phyloP scores from a whole-genome alignment of 2,329 filamentous ascomycete species.

The Phyllosticta ampelicida region DNA sequence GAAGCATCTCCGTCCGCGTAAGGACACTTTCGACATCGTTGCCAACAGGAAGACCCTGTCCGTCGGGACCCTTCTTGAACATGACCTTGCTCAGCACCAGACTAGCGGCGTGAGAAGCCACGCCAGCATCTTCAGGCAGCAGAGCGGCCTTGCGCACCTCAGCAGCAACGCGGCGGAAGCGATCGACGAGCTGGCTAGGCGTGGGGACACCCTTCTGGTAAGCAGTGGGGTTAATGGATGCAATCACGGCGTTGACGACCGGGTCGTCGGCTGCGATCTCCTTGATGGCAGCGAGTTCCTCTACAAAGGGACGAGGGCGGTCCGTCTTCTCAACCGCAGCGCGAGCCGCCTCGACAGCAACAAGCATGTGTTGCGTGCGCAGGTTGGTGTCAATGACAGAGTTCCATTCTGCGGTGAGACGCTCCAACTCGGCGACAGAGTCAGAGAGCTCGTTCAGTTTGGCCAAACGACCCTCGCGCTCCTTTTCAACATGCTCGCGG shows the following conservation, averaged over 20 bases:
- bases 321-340: conserved; percentile 66
- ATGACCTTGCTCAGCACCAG: conserved; percentile 84
- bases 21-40: conserved; percentile 91
- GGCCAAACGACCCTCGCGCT: conserved; percentile 76
- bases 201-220: conserved; percentile 89
- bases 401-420: conserved; percentile 81
- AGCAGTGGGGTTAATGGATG: conserved; percentile 86
- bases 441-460: conserved; percentile 71
- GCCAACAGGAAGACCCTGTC: conserved; percentile 61
- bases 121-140: conserved; percentile 84
- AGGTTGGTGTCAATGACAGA: conserved; percentile 82
- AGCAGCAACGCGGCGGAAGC: conserved; percentile 82
- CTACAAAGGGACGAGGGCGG: conserved; percentile 73
- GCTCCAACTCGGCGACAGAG: conserved; percentile 73
- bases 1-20: conserved; percentile 73
- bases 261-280: conserved; percentile 77
- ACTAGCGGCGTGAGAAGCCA: conserved; percentile 87
- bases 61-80: conserved; percentile 66
- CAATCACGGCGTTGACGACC: conserved; percentile 85
- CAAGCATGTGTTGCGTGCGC: conserved; percentile 89
- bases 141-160: conserved; percentile 93
- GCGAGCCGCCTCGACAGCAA: conserved; percentile 87
- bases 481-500: conserved; percentile 70
- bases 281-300: conserved; percentile 87
- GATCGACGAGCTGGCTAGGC: conserved; percentile 77